Percentiles rank a stretch among this genome's conserved stretches.
phyloP scores from a whole-genome alignment of 1,284 basidiomycete species.

The Pascua sp. region DNA sequence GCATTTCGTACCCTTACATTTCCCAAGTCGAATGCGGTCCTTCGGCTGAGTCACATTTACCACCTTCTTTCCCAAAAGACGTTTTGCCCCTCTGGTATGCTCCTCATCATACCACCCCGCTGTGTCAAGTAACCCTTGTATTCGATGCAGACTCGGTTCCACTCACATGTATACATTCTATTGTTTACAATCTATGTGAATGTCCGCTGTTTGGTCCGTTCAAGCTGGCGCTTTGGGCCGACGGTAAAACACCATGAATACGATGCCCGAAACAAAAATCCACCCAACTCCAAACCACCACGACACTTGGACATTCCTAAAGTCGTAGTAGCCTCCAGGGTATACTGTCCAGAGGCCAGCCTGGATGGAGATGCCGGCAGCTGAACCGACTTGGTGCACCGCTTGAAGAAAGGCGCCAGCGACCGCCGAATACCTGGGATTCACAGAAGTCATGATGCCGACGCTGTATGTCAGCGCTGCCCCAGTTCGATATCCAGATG shows the following conservation, averaged over 20 bases:
- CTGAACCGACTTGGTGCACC: background rate
- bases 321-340: conserved; percentile 6
- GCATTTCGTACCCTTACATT: too few relatives aligned
- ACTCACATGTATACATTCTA: background rate
- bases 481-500: too few relatives aligned
- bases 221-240: conserved; percentile 11
- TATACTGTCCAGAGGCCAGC: conserved; percentile 5
- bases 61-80: too few relatives aligned
- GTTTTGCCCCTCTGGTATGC: too few relatives aligned
- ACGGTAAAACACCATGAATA: conserved; percentile 8
- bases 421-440: conserved; percentile 8
- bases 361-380: conserved; percentile 9
- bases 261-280: conserved; percentile 3
- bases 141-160: too few relatives aligned
- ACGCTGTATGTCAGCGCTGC: background rate
- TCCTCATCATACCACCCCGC: too few relatives aligned
- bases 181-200: background rate
- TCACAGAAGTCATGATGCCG: conserved; percentile 4
- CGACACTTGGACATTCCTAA: conserved; percentile 1
- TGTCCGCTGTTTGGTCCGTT: too few relatives aligned
- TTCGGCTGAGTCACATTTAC: too few relatives aligned
- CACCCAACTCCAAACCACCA: conserved; percentile 12
- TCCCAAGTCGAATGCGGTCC: too few relatives aligned
- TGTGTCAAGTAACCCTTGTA: too few relatives aligned
- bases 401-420: conserved; percentile 18